Percentiles rank a stretch among this genome's conserved stretches.
Evolutionary conservation across 441 rosid species (phyloP).

Genomic region (Gossypium gossypioides): DNA sequence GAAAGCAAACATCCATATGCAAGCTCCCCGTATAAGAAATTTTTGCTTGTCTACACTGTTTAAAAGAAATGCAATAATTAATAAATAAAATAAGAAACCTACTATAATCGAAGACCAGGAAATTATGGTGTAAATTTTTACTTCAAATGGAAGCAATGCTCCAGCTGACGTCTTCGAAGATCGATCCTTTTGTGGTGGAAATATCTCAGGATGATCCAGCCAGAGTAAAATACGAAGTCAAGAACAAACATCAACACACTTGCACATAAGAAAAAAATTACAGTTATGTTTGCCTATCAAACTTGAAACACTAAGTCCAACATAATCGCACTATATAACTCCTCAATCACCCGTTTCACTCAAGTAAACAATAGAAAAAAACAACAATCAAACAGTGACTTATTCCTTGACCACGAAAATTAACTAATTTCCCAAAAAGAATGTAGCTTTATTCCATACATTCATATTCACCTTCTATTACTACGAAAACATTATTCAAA

Average conservation of each 20-base stretch:
- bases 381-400: background rate
- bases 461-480: background rate
- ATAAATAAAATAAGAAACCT: background rate
- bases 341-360: background rate
- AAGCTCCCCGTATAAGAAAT: slow-evolving; percentile 67
- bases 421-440: background rate
- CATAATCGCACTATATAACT: background rate
- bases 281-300: background rate
- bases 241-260: slow-evolving; percentile 24
- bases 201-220: slow-evolving; percentile 50
- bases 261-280: background rate
- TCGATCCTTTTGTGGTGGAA: slow-evolving; percentile 54
- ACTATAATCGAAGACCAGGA: background rate
- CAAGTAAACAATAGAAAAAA: background rate
- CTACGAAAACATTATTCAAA: background rate
- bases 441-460: background rate
- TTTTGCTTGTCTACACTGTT: slow-evolving; percentile 84
- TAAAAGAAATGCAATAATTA: slow-evolving; percentile 5
- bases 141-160: slow-evolving; percentile 65
- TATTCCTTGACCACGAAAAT: background rate
- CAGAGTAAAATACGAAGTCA: slow-evolving; percentile 52
- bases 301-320: background rate
- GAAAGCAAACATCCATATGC: slow-evolving; percentile 50
- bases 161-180: slow-evolving; percentile 28
- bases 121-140: slow-evolving; percentile 16